These are phyloP conservation scores for Skeletonema grethae DNA, from an alignment of 108 stramenopile genomes.

Conservation along the genomic window DNA sequence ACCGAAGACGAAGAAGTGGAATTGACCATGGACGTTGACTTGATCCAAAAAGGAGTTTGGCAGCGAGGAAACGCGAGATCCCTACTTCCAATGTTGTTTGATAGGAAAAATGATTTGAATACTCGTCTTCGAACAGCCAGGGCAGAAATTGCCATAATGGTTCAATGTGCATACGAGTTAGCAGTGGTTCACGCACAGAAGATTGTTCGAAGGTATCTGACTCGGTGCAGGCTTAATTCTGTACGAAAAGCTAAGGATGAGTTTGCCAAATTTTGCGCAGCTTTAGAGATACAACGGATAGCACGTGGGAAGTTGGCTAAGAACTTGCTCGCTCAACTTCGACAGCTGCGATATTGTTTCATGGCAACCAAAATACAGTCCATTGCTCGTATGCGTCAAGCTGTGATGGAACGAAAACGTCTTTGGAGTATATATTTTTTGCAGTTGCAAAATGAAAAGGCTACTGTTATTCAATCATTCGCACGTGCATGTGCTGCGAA, in stretches of 20 bases:
- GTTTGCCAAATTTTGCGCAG: slow-evolving; percentile 15
- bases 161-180: slow-evolving; percentile 31
- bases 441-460: slow-evolving; percentile 6
- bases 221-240: neutral
- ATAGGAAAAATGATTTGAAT: slow-evolving; percentile 8
- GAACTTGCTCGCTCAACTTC: slow-evolving; percentile 4
- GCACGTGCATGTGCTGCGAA: slow-evolving; percentile 11
- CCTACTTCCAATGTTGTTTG: slow-evolving; percentile 20
- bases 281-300: slow-evolving; percentile 22
- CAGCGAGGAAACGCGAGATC: slow-evolving; percentile 32
- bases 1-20: neutral
- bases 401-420: slow-evolving; percentile 7
- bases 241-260: neutral
- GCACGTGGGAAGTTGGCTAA: slow-evolving; percentile 17
- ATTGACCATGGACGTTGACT: slow-evolving; percentile 43
- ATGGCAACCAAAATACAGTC: slow-evolving; percentile 38
- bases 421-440: slow-evolving; percentile 8
- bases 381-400: slow-evolving; percentile 11
- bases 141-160: slow-evolving; percentile 32
- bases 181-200: slow-evolving; percentile 40
- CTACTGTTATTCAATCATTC: slow-evolving; percentile 12
- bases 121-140: slow-evolving; percentile 10
- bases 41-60: slow-evolving; percentile 40
- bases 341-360: slow-evolving; percentile 1
- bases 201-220: slow-evolving; percentile 23